These are phyloP conservation scores for Clonostachys rosea DNA, from an alignment of 2,329 filamentous ascomycete genomes.

Conservation along the genomic window DNA sequence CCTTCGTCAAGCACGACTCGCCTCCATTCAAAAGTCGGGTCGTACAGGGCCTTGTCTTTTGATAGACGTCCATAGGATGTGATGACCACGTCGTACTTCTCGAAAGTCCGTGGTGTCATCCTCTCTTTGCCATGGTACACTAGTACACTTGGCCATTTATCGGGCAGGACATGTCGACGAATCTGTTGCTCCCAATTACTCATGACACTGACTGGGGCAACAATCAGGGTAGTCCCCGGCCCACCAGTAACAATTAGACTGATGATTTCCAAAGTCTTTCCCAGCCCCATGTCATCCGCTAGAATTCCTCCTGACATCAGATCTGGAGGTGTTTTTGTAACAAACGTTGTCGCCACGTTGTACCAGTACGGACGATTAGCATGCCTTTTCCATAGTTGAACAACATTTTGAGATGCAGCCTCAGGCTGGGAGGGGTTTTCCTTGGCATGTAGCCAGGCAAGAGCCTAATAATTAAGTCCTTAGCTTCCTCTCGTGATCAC, in stretches of 20 bases:
- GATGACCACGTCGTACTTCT: conserved; percentile 70
- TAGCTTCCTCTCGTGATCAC: background rate
- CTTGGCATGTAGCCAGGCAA: conserved; percentile 76
- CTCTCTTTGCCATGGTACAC: conserved; percentile 69
- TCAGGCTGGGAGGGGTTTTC: conserved; percentile 66
- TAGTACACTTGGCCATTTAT: conserved; percentile 61
- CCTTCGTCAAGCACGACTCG: conserved; percentile 81
- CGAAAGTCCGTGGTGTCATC: conserved; percentile 51
- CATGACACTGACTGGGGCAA: conserved; percentile 82
- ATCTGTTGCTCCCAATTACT: conserved; percentile 87
- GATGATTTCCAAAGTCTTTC: conserved; percentile 76
- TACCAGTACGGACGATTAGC: conserved; percentile 47
- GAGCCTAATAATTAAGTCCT: conserved; percentile 43
- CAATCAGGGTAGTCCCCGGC: conserved; percentile 66
- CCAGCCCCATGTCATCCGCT: conserved; percentile 30
- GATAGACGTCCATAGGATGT: conserved; percentile 79
- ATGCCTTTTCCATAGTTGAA: conserved; percentile 73
- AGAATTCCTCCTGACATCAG: conserved; percentile 79
- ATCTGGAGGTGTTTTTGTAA: conserved; percentile 48
- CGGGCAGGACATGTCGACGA: conserved; percentile 60
- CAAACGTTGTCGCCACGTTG: conserved; percentile 55
- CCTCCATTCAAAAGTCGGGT: conserved; percentile 56
- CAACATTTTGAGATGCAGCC: conserved; percentile 48
- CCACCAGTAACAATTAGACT: conserved; percentile 63
- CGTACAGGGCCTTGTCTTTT: conserved; percentile 47